Evolutionary conservation across 495 filamentous ascomycete species (phyloP).

Genomic region (Podospora fimiseda): DNA sequence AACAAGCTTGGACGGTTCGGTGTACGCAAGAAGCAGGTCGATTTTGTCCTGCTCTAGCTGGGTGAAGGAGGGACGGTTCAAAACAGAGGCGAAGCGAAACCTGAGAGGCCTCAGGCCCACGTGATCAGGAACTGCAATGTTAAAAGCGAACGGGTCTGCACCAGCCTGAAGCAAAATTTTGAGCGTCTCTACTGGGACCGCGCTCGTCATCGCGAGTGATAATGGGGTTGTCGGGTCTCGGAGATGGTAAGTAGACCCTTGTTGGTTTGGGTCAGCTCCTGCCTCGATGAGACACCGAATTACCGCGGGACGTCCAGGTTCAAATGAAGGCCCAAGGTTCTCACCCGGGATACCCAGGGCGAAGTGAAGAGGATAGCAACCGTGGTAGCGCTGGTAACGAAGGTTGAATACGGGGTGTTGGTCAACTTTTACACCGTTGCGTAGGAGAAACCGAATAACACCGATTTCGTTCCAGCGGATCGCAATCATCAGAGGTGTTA

Average conservation of each 20-base stretch:
- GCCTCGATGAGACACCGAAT: slow-evolving; percentile 11
- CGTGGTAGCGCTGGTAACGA: not conserved
- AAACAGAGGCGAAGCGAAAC: too few relatives aligned
- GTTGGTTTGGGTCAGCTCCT: slow-evolving; percentile 15
- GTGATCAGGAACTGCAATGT: too few relatives aligned
- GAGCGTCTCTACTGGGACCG: slow-evolving; percentile 16
- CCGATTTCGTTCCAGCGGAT: slow-evolving; percentile 6
- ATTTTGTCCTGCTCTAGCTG: too few relatives aligned
- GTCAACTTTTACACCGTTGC: slow-evolving; percentile 6
- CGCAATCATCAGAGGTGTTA: slow-evolving; percentile 11
- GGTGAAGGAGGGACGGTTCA: too few relatives aligned
- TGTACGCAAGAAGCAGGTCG: too few relatives aligned
- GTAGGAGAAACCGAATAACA: slow-evolving; percentile 7
- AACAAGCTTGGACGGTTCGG: too few relatives aligned
- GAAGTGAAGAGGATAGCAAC: not conserved
- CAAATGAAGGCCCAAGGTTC: not conserved
- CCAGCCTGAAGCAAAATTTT: too few relatives aligned
- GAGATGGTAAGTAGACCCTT: too few relatives aligned
- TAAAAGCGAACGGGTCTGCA: too few relatives aligned
- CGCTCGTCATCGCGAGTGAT: slow-evolving; percentile 11
- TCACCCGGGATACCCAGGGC: slow-evolving; percentile 3
- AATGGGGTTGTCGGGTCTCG: too few relatives aligned
- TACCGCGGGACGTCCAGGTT: slow-evolving; percentile 4
- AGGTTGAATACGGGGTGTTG: not conserved
- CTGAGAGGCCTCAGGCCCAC: too few relatives aligned